phyloP scores from a whole-genome alignment of 345 rosid species.

The Rhodomyrtus tomentosa region DNA sequence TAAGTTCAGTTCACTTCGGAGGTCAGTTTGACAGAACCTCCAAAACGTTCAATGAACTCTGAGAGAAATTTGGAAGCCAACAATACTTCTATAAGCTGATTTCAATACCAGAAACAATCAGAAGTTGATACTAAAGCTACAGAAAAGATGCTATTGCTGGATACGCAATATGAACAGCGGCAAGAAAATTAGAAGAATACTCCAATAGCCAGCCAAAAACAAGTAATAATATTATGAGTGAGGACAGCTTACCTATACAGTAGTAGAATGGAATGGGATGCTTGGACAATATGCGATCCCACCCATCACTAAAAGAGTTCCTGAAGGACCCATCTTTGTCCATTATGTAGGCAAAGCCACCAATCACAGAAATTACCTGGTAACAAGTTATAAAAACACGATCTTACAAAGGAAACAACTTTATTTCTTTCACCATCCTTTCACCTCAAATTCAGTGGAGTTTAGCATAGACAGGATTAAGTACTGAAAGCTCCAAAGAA shows the following conservation, averaged over 20 bases:
- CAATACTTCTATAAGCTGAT: neutral
- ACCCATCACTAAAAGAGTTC: conserved; percentile 84
- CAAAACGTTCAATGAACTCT: neutral
- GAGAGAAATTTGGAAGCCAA: neutral
- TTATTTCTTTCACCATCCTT: neutral
- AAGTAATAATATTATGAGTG: neutral
- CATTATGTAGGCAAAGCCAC: conserved; percentile 79
- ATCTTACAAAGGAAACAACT: neutral
- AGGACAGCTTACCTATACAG: conserved; percentile 51
- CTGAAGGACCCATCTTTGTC: conserved; percentile 91
- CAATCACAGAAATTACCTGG: conserved; percentile 65
- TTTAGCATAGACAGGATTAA: neutral
- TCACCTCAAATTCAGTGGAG: neutral
- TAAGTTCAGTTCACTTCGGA: neutral
- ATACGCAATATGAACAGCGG: neutral
- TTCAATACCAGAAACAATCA: neutral
- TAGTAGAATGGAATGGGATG: conserved; percentile 95
- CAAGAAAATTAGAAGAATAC: neutral
- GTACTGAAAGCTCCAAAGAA: neutral
- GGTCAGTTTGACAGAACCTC: neutral
- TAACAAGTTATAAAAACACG: neutral
- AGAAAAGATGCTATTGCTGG: neutral
- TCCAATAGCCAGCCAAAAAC: neutral
- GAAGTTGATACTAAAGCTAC: neutral
- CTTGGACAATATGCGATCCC: conserved; percentile 85